phyloP scores from a whole-genome alignment of 768 basidiomycete genomes.

The Calvatia gigantea region DNA sequence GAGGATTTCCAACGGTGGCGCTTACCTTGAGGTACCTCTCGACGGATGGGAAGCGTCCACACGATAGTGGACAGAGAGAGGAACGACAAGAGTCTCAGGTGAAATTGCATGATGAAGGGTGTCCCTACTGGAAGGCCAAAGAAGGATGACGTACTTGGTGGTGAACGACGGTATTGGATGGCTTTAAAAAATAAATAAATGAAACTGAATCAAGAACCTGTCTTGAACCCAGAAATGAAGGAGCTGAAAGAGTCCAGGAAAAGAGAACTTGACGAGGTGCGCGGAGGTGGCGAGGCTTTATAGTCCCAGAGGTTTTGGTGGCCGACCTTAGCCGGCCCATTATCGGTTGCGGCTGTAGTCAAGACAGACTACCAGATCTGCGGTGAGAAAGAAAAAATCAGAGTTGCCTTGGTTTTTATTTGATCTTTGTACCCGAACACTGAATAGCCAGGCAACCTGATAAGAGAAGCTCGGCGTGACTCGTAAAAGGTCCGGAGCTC shows the following conservation, averaged over 20 bases:
- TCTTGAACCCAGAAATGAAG: constrained; percentile 40
- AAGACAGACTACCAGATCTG: neutral
- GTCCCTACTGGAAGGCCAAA: no score
- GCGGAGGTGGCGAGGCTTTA: neutral
- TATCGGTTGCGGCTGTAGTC: neutral
- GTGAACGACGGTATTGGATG: no score
- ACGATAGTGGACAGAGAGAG: constrained; percentile 29
- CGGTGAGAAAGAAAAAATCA: neutral
- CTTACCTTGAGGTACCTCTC: constrained; percentile 67
- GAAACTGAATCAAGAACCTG: constrained; percentile 45
- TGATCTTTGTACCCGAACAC: neutral
- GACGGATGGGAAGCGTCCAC: constrained; percentile 42
- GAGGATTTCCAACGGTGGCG: neutral
- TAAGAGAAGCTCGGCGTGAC: neutral
- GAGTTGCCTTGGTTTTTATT: constrained; percentile 12
- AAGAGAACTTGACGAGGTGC: neutral
- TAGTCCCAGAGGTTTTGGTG: neutral
- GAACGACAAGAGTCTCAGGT: constrained; percentile 31
- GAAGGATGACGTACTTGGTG: no score
- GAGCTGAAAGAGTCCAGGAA: constrained; percentile 12
- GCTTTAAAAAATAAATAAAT: constrained; percentile 21
- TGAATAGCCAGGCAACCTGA: neutral
- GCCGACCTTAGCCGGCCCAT: neutral
- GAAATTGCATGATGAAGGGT: constrained; percentile 29
- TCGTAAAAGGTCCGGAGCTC: neutral